Percentiles rank a stretch among this genome's conserved stretches.
phyloP scores from a whole-genome alignment of 306 rosid genomes.

The Trichosanthes truncata region DNA sequence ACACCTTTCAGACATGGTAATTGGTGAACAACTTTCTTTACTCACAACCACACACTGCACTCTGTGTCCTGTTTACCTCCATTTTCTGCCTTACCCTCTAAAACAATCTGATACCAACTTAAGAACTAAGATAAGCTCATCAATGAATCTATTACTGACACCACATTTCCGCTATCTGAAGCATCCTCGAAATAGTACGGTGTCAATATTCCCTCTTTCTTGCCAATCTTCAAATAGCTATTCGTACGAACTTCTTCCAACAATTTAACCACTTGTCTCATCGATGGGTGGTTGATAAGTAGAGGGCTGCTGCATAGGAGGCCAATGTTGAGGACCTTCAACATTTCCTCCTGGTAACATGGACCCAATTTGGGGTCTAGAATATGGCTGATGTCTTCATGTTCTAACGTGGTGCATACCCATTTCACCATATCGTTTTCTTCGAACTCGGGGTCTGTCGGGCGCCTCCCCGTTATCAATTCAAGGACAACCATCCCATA shows the following conservation, averaged over 20 bases:
- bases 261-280: slow-evolving; percentile 59
- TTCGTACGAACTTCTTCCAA: slow-evolving; percentile 40
- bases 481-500: slow-evolving; percentile 88
- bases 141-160: neutral
- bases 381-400: slow-evolving; percentile 62
- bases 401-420: slow-evolving; percentile 66
- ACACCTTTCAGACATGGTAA: too few relatives aligned
- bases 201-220: slow-evolving; percentile 39
- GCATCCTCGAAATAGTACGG: slow-evolving; percentile 52
- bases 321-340: slow-evolving; percentile 80
- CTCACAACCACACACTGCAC: too few relatives aligned
- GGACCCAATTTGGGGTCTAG: slow-evolving; percentile 57
- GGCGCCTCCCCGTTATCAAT: slow-evolving; percentile 59
- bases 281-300: slow-evolving; percentile 52
- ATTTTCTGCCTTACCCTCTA: neutral
- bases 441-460: slow-evolving; percentile 69
- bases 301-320: slow-evolving; percentile 91
- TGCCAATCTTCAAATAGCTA: slow-evolving; percentile 15
- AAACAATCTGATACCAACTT: neutral
- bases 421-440: slow-evolving; percentile 88
- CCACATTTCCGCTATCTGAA: slow-evolving; percentile 29
- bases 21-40: neutral
- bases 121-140: neutral
- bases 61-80: neutral
- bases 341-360: slow-evolving; percentile 53